A percentile compares a stretch with the other conserved stretches of the same genome.
phyloP scores from a whole-genome alignment of 2,329 filamentous ascomycete species.

The Pseudogymnoascus sp. region DNA sequence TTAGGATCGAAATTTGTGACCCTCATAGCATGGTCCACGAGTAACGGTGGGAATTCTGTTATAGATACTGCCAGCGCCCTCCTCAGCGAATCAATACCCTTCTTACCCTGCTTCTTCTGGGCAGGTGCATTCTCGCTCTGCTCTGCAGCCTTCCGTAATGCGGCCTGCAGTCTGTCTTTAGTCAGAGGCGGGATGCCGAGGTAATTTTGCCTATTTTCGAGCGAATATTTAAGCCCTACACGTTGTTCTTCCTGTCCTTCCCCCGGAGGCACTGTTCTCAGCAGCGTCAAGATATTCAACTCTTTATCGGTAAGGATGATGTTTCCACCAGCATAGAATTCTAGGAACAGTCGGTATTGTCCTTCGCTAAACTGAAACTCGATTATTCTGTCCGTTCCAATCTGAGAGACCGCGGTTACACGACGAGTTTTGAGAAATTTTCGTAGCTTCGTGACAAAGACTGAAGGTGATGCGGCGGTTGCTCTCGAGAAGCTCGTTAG shows the following conservation, averaged over 20 bases:
- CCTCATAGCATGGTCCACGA: conserved; percentile 80
- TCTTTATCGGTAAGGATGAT: conserved; percentile 85
- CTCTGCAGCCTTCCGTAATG: conserved; percentile 59
- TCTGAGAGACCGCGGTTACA: conserved; percentile 71
- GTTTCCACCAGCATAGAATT: conserved; percentile 96
- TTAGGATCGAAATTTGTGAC: conserved; percentile 62
- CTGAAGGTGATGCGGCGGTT: conserved; percentile 74
- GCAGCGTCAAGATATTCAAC: conserved; percentile 71
- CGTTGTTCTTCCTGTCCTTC: conserved; percentile 78
- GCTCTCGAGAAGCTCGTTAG: conserved; percentile 85
- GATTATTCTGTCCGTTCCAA: conserved; percentile 89
- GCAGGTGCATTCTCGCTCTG: conserved; percentile 45
- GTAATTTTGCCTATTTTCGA: conserved; percentile 81
- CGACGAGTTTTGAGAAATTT: conserved; percentile 84
- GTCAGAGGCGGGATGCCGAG: conserved; percentile 68
- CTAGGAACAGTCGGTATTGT: conserved; percentile 76
- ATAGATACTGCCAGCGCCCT: conserved; percentile 78
- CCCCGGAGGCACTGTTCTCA: conserved; percentile 73
- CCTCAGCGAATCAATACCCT: conserved; percentile 66
- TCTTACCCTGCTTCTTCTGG: conserved; percentile 58
- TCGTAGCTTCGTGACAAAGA: conserved; percentile 76
- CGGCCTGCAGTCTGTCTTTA: conserved; percentile 61
- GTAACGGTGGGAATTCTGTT: conserved; percentile 77
- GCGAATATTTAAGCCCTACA: conserved; percentile 68
- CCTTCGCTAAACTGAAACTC: conserved; percentile 92